phyloP scores from a whole-genome alignment of 306 rosid genomes.

The Ormosia emarginata region DNA sequence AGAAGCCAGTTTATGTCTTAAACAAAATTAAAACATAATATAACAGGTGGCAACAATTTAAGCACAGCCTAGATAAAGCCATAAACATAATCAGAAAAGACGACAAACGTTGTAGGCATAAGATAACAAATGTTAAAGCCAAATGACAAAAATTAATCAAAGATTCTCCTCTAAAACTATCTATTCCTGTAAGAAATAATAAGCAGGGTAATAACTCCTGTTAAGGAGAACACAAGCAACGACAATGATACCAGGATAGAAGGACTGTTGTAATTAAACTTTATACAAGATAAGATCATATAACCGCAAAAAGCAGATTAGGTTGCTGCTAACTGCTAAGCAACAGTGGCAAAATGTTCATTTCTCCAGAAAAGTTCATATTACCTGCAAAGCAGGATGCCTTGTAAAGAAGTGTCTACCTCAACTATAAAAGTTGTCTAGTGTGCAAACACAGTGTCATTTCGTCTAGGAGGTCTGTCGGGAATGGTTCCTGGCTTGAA shows the following conservation, averaged over 20 bases:
- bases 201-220: conserved; percentile 10
- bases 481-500: conserved; percentile 88
- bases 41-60: not conserved
- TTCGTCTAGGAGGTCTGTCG: conserved; percentile 81
- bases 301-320: conserved; percentile 12
- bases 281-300: conserved; percentile 25
- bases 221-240: conserved; percentile 21
- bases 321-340: conserved; percentile 3
- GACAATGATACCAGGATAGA: not conserved
- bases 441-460: conserved; percentile 79
- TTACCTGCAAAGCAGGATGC: conserved; percentile 2
- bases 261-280: not conserved
- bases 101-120: not conserved
- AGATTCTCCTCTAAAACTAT: not conserved
- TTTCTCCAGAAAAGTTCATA: conserved; percentile 3
- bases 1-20: not conserved
- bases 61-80: not conserved
- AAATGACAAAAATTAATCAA: conserved; percentile 7
- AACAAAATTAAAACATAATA: not conserved
- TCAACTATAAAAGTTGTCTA: conserved; percentile 24
- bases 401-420: not conserved
- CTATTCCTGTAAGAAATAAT: conserved; percentile 25
- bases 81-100: not conserved
- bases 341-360: conserved; percentile 16
- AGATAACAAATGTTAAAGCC: conserved; percentile 12